These are phyloP conservation scores for Solanum chiquidenum DNA, from an alignment of 257 asterid species.

Conservation along the genomic window DNA sequence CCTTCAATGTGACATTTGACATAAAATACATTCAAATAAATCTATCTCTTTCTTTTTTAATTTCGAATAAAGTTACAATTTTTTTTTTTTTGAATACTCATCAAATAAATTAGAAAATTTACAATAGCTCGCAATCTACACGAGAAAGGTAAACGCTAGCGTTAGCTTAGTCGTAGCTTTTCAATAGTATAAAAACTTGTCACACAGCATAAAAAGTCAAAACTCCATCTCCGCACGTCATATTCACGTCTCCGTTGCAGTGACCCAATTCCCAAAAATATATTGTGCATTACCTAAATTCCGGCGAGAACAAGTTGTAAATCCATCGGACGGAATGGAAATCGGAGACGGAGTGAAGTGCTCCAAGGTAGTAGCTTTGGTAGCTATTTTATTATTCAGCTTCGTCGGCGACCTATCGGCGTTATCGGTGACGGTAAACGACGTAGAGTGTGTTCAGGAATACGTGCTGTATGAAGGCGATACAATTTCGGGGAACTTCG, in stretches of 20 bases:
- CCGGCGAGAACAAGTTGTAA: not conserved
- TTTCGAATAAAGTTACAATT: too few relatives aligned
- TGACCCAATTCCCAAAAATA: not conserved
- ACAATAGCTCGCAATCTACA: accelerated
- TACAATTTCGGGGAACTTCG: constrained; percentile 73
- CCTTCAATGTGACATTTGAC: too few relatives aligned
- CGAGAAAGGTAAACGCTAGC: not conserved
- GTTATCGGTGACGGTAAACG: constrained; percentile 58
- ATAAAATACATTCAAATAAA: too few relatives aligned
- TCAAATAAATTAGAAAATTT: accelerated
- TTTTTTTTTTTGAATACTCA: too few relatives aligned
- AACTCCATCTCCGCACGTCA: not conserved
- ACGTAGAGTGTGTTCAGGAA: constrained; percentile 74
- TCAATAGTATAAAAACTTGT: not conserved
- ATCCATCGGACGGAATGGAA: not conserved
- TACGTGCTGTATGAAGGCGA: constrained; percentile 71
- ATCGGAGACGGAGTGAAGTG: not conserved
- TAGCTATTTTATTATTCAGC: constrained; percentile 26
- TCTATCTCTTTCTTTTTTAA: too few relatives aligned
- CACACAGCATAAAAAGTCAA: not conserved
- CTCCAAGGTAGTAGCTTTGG: constrained; percentile 6
- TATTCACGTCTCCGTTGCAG: not conserved
- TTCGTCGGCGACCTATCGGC: constrained; percentile 20
- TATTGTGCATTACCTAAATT: not conserved
- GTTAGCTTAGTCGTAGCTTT: not conserved